Conservation (phyloP, 495 filamentous ascomycete genomes). For the Xylaria grammica region DNA sequence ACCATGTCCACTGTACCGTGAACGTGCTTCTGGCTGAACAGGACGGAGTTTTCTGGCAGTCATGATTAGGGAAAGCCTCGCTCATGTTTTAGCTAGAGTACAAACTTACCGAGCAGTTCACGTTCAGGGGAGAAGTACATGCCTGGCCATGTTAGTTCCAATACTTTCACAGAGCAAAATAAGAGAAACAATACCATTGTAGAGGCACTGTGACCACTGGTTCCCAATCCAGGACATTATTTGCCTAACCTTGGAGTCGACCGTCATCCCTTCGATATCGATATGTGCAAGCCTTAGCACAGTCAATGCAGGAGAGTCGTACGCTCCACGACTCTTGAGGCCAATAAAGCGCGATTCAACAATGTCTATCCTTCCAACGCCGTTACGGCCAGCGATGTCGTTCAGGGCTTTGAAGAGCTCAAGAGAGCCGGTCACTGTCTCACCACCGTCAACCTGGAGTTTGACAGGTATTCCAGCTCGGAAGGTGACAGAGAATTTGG, state of each 20-base stretch:
- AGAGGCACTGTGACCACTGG: conserved; percentile 71
- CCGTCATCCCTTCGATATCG: conserved; percentile 72
- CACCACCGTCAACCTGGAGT: conserved; percentile 57
- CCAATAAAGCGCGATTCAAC: conserved; percentile 84
- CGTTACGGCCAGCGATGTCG: conserved; percentile 67
- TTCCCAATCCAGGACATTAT: conserved; percentile 59
- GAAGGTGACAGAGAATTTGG: conserved; percentile 73
- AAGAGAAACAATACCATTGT: conserved; percentile 64
- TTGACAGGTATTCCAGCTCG: conserved; percentile 76
- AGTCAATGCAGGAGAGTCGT: conserved; percentile 70
- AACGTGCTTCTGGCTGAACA: conserved; percentile 49
- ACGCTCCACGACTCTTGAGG: conserved; percentile 78
- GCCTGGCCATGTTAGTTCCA: conserved; percentile 6
- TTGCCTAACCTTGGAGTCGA: conserved; percentile 77
- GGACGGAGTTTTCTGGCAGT: conserved; percentile 13
- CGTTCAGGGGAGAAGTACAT: conserved; percentile 76
- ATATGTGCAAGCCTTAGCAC: conserved; percentile 70
- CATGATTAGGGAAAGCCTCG: conserved; percentile 3
- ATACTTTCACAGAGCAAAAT: conserved; percentile 1
- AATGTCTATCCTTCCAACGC: conserved; percentile 79
- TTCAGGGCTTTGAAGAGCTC: conserved; percentile 74
- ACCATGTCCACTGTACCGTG: conserved; percentile 14
- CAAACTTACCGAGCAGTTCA: conserved; percentile 60
- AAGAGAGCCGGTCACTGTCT: conserved; percentile 69
- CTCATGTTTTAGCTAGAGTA: background rate